Evolutionary conservation across 306 rosid species (phyloP), one percentile per base, ranked within the genome.

Genomic region (Medicago lupulina): DNA sequence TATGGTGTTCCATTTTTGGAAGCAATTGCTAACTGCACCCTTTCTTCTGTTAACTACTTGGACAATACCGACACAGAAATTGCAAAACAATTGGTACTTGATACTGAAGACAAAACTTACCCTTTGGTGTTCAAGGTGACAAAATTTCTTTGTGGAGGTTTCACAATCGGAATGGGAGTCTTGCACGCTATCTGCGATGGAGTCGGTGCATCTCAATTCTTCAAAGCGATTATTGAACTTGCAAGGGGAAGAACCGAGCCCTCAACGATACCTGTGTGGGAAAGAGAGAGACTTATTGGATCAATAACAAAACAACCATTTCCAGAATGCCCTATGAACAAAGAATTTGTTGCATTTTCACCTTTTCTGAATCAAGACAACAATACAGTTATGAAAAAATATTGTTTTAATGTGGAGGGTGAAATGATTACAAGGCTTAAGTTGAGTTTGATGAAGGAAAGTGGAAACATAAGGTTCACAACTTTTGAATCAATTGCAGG

Each of bases 401-500:
- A 76, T 16, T 71, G 53, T 66, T 76, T 83, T 23, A 68, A 53
- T 70, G 28, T 87, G 3, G 70, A 71, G 0, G 17, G 66, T 12
- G 84, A 87, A 57, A 69, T 50, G 63, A 60, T 87, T 19, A 76
- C 61, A 39, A 83, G 76, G 18, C 83, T 87, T 23, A 87, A 87
- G 71, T 73, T 58, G 73, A 70, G 61, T 41, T 66, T 84, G n/a
- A 73, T 53, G 70, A 70, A 73, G 69, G 80, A 73, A 66, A 47
- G 59, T 36, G 70, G 53, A 15, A 50, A 16, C 17, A 60, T 43
- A 0, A 74, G 3, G 64, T 47, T 40, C 73, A 87, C 89, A 46
- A 83, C 89, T n/a, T 10, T 87, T 47, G 91, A 87, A 69, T 12
- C 74, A 41, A 77, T 85, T 43, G 86, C 84, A 50, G 91, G 87